Evolutionary conservation across 2,329 filamentous ascomycete species (phyloP).

Genomic region (Ustilaginoidea virens): DNA sequence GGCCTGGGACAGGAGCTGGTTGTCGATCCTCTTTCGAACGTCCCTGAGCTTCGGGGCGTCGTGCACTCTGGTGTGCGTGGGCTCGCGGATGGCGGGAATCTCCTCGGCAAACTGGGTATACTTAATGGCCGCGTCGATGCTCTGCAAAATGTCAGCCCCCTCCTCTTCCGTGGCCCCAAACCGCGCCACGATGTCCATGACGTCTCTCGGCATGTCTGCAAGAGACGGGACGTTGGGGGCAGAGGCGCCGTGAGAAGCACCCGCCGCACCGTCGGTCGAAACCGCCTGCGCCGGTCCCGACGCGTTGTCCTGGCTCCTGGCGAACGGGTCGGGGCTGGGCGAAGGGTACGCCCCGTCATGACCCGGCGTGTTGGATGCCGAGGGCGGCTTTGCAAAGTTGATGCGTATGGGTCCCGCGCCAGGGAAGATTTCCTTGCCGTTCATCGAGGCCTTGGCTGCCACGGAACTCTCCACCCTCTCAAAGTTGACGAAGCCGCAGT

Average conservation of each 20-base stretch:
- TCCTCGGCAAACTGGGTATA: conserved; percentile 62
- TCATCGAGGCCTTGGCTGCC: conserved; percentile 72
- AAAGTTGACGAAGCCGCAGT: conserved; percentile 97
- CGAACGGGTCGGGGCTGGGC: conserved; percentile 76
- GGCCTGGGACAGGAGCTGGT: conserved; percentile 67
- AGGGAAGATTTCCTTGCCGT: conserved; percentile 96
- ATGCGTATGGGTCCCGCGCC: conserved; percentile 89
- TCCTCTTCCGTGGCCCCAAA: conserved; percentile 80
- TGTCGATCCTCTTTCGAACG: conserved; percentile 95
- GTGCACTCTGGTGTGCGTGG: conserved; percentile 74
- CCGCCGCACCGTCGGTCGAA: conserved; percentile 12
- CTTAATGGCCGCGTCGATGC: conserved; percentile 61
- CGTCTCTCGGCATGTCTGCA: conserved; percentile 64
- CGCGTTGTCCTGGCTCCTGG: conserved; percentile 34
- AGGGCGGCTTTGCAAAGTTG: conserved; percentile 93
- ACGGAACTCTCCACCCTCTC: conserved; percentile 83
- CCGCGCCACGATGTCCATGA: conserved; percentile 71
- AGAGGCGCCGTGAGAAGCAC: conserved; percentile 8
- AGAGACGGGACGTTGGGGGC: conserved; percentile 58
- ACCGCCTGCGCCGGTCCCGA: conserved; percentile 21
- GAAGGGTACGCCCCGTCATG: conserved; percentile 79
- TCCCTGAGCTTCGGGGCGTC: conserved; percentile 91
- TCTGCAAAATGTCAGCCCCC: conserved; percentile 51
- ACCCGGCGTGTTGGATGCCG: conserved; percentile 75
- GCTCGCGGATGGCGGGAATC: conserved; percentile 78